Base-by-base conservation (phyloP, 768 basidiomycete genomes). In the Tulasnella sp. region DNA sequence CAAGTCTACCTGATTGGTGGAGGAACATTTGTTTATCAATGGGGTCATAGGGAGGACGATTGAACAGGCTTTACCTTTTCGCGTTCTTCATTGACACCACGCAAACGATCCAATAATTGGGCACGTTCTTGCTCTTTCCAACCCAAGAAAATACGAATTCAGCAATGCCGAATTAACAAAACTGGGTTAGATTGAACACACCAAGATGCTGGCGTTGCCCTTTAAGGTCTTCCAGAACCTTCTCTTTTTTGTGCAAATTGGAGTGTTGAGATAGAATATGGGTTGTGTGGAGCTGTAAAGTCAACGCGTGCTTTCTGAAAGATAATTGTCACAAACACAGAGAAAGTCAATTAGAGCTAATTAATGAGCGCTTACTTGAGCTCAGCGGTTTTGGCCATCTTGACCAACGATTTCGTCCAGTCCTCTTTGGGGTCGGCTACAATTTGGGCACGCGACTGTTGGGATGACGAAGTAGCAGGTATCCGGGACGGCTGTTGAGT, bases 391-490 rank as follows among this genome's bases (percentile, higher is more conserved):
- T 84, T 88, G 5, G 86, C 86, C 9, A 89, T 72, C 46, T 88
- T 83, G 28, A 89, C 81, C 37, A 89, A 72, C 64, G 86, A 83
- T 58, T 81, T 82, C 24, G 83, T 86, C 86, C 86, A 89, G 64
- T 88, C 84, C 6, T 57, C 53, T 7, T 84, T 86, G 16, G 77
- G 79, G 48, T 16, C 41, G 3, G 86, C 83, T 43, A 89, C 72
- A 45, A 86, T 65, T 22, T 37, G 24, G 39, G 39, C 19, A 5
- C 19, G n/a, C 39, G 39, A 40, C 6, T 16, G 19, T n/a, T 66
- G 52, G 2, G 60, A 55, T 37, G 57, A 45, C 44, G 56, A 55
- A 16, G 25, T 37, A 20, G 33, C 52, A 40, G 48, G 61, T 39
- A 27, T 27, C 22, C 19, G 31, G 27, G 31, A 22, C 34, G 37